These are phyloP conservation scores for Cyphellophora attinorum DNA, from an alignment of 2,329 filamentous ascomycete genomes.

Conservation along the genomic window DNA sequence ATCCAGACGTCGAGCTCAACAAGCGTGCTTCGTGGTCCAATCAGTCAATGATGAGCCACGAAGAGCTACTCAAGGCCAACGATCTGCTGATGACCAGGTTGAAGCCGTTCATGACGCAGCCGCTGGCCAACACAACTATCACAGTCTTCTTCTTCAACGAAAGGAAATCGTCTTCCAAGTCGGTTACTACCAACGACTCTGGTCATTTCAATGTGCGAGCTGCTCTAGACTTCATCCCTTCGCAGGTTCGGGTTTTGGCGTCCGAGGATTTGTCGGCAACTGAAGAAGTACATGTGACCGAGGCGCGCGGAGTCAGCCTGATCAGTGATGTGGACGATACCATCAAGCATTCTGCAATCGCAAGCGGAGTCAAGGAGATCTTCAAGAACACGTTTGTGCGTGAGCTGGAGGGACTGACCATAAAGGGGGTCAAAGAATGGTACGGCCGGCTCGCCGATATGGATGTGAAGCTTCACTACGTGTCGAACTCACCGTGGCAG, in stretches of 20 bases:
- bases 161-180: conserved; percentile 68
- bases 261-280: conserved; percentile 76
- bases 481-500: conserved; percentile 99
- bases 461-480: conserved; percentile 88
- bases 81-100: conserved; percentile 78
- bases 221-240: conserved; percentile 80
- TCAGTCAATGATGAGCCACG: conserved; percentile 57
- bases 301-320: conserved; percentile 71
- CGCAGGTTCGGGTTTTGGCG: conserved; percentile 76
- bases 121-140: conserved; percentile 65
- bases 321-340: conserved; percentile 99
- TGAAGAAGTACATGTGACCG: conserved; percentile 67
- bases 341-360: conserved; percentile 89
- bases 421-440: conserved; percentile 86
- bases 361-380: conserved; percentile 78
- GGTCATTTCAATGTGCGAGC: conserved; percentile 80
- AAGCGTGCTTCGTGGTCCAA: conserved; percentile 42
- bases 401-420: conserved; percentile 68
- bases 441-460: conserved; percentile 67
- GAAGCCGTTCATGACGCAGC: conserved; percentile 80
- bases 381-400: conserved; percentile 94
- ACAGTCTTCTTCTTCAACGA: conserved; percentile 96
- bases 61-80: conserved; percentile 72
- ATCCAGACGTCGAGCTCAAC: conserved; percentile 19
- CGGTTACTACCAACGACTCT: conserved; percentile 73